phyloP scores from a whole-genome alignment of 495 filamentous ascomycete species.

The Bacidia gigantensis region DNA sequence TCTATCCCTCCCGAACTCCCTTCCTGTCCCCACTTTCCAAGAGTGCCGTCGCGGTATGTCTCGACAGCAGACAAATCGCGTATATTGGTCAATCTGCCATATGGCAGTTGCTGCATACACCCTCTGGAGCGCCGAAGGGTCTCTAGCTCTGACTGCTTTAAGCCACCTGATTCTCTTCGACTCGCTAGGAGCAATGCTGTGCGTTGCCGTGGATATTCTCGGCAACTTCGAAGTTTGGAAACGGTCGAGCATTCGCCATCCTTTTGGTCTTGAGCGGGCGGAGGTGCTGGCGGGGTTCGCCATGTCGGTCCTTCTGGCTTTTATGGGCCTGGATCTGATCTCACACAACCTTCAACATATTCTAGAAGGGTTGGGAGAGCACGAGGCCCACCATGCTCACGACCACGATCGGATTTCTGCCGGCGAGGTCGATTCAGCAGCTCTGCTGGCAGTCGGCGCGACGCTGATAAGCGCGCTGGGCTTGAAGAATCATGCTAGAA shows the following conservation, averaged over 20 bases:
- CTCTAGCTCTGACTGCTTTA: slow-evolving; percentile 82
- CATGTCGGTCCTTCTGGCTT: slow-evolving; percentile 85
- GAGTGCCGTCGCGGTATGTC: slow-evolving; percentile 82
- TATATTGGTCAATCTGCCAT: slow-evolving; percentile 86
- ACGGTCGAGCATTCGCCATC: slow-evolving; percentile 78
- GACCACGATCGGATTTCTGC: slow-evolving; percentile 53
- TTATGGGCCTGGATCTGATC: slow-evolving; percentile 91
- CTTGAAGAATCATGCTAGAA: slow-evolving; percentile 84
- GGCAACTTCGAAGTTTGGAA: slow-evolving; percentile 98
- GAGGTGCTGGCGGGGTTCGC: slow-evolving; percentile 96
- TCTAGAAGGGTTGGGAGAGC: slow-evolving; percentile 46
- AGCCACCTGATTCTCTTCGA: slow-evolving; percentile 92
- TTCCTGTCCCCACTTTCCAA: slow-evolving; percentile 80
- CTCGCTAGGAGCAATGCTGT: slow-evolving; percentile 82
- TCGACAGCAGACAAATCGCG: slow-evolving; percentile 62
- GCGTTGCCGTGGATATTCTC: slow-evolving; percentile 81
- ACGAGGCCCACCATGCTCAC: slow-evolving; percentile 58
- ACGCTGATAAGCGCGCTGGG: slow-evolving; percentile 78
- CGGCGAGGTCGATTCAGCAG: slow-evolving; percentile 68
- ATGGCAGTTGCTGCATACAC: slow-evolving; percentile 67
- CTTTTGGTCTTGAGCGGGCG: slow-evolving; percentile 81
- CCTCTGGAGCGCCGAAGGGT: slow-evolving; percentile 70
- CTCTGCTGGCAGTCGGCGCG: slow-evolving; percentile 72
- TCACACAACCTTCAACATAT: slow-evolving; percentile 85
- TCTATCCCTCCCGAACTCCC: slow-evolving; percentile 76